Evolutionary conservation across 768 basidiomycete species (phyloP), one percentile per base, ranked within the genome.

Genomic region (Lentinus brumalis): DNA sequence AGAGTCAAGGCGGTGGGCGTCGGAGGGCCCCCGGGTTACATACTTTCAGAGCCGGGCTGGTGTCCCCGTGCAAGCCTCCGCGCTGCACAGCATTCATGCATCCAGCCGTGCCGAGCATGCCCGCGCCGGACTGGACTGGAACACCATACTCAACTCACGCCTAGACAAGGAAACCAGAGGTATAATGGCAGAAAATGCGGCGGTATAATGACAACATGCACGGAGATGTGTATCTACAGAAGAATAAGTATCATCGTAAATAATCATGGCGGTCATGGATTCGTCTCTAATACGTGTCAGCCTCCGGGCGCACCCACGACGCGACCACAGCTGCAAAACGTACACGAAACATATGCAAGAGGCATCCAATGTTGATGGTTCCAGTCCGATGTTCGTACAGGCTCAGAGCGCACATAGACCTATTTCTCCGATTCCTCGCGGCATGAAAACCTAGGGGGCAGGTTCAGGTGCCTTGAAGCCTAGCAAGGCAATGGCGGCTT

Each of bases 401-500:
- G 21, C 21, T 26, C 21, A 26, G 16, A 35, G 50, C 29, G 50
- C 61, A 57, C 35, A n/a, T 52, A n/a, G 41, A 39, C 44, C 32
- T 38, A 8, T 30, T 3, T 32, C 11, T 42, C 49, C 56, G n/a
- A 21, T 15, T 39, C 9, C 29, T n/a, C 30, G 39, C 16, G 26
- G 44, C 11, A 32, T 15, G 35, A 16, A 5, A 31, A 31, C 31
- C 15, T 35, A 57, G 12, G 61, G 56, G 44, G 46, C 11, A 16
- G 50, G n/a, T 38, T 63, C 59, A n/a, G 62, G 62, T 15, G 52
- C 50, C 62, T 59, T 67, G 55, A 67, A 65, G 16, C 64, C 64
- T 40, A 67, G 57, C 39, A 67, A 30, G 38, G 64, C 62, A 50
- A 67, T 67, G 15, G 67, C 67, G 3, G 67, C 67, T 60, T 67